Evolutionary conservation across 306 rosid genomes (phyloP).

Genomic region (Purshia tridentata): DNA sequence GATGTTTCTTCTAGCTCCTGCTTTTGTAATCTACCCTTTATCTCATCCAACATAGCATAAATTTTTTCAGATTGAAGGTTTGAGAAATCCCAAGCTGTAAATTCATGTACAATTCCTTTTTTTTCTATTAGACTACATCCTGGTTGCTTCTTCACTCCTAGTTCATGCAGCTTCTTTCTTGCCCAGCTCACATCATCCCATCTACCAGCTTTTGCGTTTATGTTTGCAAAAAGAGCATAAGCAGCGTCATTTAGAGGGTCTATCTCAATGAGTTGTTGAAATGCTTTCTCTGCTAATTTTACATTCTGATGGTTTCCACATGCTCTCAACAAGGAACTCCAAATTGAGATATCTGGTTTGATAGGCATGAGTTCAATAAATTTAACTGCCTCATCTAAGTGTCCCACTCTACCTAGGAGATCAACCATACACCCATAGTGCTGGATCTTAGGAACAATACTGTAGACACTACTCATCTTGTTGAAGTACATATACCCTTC

Average conservation of each 20-base stretch:
- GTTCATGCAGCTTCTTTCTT: slow-evolving; percentile 25
- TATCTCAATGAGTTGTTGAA: slow-evolving; percentile 24
- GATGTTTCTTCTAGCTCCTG: slow-evolving; percentile 19
- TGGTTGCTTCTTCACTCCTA: slow-evolving; percentile 29
- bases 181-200: slow-evolving; percentile 19
- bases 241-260: slow-evolving; percentile 27
- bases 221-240: slow-evolving; percentile 24
- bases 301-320: slow-evolving; percentile 25
- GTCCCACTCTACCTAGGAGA: slow-evolving; percentile 26
- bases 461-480: slow-evolving; percentile 22
- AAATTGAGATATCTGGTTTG: slow-evolving; percentile 27
- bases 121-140: slow-evolving; percentile 27
- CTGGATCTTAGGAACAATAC: slow-evolving; percentile 21
- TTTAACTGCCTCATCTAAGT: slow-evolving; percentile 18
- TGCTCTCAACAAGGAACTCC: slow-evolving; percentile 31
- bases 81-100: slow-evolving; percentile 31
- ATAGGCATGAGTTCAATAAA: slow-evolving; percentile 27
- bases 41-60: slow-evolving; percentile 23
- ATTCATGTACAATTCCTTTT: slow-evolving; percentile 18
- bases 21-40: slow-evolving; percentile 8
- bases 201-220: slow-evolving; percentile 21
- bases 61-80: slow-evolving; percentile 17
- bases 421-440: slow-evolving; percentile 30
- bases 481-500: slow-evolving; percentile 29
- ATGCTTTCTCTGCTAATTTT: slow-evolving; percentile 30